A percentile compares a stretch with the other conserved stretches of the same genome.
Conservation (phyloP, 345 rosid species). For the Dimocarpus longan region DNA sequence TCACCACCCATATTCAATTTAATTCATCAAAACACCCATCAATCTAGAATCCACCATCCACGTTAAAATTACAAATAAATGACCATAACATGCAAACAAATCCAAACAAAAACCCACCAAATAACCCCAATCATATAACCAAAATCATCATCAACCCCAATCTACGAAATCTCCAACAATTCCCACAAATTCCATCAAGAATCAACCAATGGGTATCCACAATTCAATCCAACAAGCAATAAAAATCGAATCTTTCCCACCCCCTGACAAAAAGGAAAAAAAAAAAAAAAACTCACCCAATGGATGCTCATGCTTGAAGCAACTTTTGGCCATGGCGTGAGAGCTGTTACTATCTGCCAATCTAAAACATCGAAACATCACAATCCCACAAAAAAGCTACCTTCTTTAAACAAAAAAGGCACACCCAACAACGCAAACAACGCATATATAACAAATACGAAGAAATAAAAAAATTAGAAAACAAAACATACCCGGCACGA, state of each 20-base stretch:
- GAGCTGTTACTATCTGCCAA: slow-evolving; percentile 40
- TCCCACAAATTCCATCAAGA: too few species aligned
- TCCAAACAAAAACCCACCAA: not conserved
- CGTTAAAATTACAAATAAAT: too few species aligned
- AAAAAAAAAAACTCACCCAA: slow-evolving; percentile 46
- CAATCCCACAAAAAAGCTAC: not conserved
- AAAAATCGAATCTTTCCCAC: not conserved
- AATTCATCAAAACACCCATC: not conserved
- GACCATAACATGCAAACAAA: too few species aligned
- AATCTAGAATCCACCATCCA: not conserved
- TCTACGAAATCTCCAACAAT: not conserved
- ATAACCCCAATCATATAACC: not conserved
- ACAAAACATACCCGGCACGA: slow-evolving; percentile 42
- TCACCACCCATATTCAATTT: too few species aligned
- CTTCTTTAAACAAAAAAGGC: not conserved
- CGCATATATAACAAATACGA: not conserved
- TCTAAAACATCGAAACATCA: slow-evolving; percentile 54
- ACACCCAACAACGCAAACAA: not conserved
- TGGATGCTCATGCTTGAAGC: slow-evolving; percentile 71
- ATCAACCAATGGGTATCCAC: not conserved
- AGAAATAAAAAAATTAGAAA: not conserved
- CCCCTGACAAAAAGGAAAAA: not conserved
- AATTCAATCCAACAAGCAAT: not conserved
- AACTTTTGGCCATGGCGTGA: slow-evolving; percentile 58
- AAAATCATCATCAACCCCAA: not conserved